These are phyloP conservation scores for Cruciata laevipes DNA, from an alignment of 257 asterid species.

Conservation along the genomic window DNA sequence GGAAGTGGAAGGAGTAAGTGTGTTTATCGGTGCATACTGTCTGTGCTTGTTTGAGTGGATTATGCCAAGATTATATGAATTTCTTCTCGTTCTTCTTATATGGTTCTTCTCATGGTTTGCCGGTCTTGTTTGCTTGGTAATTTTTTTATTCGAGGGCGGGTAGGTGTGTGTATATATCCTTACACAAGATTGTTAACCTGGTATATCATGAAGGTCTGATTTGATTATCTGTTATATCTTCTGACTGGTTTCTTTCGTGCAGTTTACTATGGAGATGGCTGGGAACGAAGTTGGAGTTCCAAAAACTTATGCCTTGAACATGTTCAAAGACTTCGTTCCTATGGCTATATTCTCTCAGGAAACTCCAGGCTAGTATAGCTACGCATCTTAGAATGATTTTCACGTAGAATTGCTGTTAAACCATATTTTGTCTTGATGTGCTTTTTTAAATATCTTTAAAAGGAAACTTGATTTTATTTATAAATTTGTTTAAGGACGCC, in stretches of 20 bases:
- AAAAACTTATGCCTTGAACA: slow-evolving; percentile 71
- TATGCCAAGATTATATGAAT: neutral
- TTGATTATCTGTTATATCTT: neutral
- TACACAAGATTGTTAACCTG: neutral
- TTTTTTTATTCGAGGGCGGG: neutral
- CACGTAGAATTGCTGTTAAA: neutral
- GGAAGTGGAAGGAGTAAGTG: neutral
- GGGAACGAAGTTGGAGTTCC: slow-evolving; percentile 57
- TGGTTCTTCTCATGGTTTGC: neutral
- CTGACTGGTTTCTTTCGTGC: slow-evolving; percentile 16
- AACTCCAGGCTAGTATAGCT: slow-evolving; percentile 45
- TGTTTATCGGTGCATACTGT: neutral
- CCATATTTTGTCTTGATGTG: neutral
- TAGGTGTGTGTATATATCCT: neutral
- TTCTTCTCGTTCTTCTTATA: neutral
- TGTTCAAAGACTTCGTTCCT: slow-evolving; percentile 86
- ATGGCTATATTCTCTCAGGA: slow-evolving; percentile 78
- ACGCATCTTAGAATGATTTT: neutral
- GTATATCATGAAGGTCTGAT: neutral
- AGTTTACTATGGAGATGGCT: slow-evolving; percentile 93
- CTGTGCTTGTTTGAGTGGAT: neutral
- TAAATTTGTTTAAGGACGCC: neutral
- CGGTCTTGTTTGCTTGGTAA: neutral
- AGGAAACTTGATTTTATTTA: neutral
- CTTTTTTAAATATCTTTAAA: neutral